These are phyloP conservation scores for Eimeria falciformis DNA, from an alignment of 169 alveolate species.

Conservation along the genomic window DNA sequence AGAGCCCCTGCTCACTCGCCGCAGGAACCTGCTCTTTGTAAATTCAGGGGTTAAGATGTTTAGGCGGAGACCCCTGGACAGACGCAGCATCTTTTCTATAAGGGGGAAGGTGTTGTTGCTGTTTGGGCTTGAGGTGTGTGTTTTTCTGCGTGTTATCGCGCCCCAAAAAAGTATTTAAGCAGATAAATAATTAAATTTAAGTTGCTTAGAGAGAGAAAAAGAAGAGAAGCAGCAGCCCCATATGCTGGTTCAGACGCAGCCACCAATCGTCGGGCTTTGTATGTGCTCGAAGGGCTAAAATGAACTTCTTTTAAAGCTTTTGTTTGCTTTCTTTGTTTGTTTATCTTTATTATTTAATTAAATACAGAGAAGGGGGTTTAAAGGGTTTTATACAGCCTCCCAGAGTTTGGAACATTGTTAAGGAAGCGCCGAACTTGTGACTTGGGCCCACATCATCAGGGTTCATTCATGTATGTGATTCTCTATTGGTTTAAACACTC, in stretches of 20 bases:
- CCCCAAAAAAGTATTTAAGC: background rate
- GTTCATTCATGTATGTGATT: too few species aligned
- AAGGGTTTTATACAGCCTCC: too few species aligned
- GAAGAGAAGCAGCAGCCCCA: background rate
- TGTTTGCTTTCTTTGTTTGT: background rate
- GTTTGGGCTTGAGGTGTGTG: background rate
- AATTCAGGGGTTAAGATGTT: conserved; percentile 57
- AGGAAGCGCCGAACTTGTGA: too few species aligned
- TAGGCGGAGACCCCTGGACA: conserved; percentile 51
- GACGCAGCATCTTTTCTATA: background rate
- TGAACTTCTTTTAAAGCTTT: background rate
- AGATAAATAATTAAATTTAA: background rate
- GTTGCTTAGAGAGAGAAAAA: background rate
- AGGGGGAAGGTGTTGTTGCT: background rate
- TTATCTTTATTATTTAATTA: too few species aligned
- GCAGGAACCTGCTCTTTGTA: conserved; percentile 45
- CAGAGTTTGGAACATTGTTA: too few species aligned
- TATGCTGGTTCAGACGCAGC: background rate
- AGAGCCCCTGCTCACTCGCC: conserved; percentile 52
- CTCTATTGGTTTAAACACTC: too few species aligned
- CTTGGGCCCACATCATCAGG: too few species aligned
- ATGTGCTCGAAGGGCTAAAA: background rate
- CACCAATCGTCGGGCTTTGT: background rate
- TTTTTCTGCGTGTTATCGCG: background rate
- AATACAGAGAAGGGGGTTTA: too few species aligned